Base-by-base conservation (phyloP, 2,329 filamentous ascomycete species). In the Fonsecaea multimorphosa region DNA sequence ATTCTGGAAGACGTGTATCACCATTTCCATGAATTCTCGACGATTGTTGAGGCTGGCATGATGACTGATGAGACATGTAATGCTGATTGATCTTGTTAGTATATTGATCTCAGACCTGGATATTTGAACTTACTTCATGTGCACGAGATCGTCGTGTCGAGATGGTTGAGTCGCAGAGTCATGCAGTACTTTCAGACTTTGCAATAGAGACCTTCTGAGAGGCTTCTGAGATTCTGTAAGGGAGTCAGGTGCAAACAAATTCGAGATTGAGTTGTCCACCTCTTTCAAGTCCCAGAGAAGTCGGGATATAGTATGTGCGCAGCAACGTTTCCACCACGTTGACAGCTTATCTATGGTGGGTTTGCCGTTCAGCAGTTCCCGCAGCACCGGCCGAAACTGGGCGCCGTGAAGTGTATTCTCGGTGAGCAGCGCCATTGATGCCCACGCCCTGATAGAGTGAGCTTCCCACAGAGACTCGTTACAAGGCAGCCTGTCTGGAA, bases 121-220 rank as follows among this genome's bases (percentile, higher is more conserved):
- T 34, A 34, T 34, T 34, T 7, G 14, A 51, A 19, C 44, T 51
- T 51, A 51, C 44, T 55, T 55, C 52, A 55, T 55, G 29, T 34
- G 19, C 4, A 55, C 52, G n/a, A 55, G 16, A 8, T 55, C 52
- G 16, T 22, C 31, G 11, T 6, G 19, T 2, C 52, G 19, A 24
- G 22, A 24, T 24, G 52, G 52, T 9, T 29, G 16, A 55, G 52
- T 24, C 24, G 29, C 16, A 3, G 52, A 55, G 29, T 55, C 52
- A n/a, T 55, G 52, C 22, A 55, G 52, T 29, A 34, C 7, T 12
- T 22, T 29, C 22, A 55, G 52, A 29, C 24, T 34, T 31, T 29
- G 16, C 24, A 55, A 32, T 8, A 55, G n/a, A 5, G 24, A 29
- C 16, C 29, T 24, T 32, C 52, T 24, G 22, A 29, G 19, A 8